Evolutionary conservation across 441 rosid genomes (phyloP).

Genomic region (Theobroma grandiflorum): DNA sequence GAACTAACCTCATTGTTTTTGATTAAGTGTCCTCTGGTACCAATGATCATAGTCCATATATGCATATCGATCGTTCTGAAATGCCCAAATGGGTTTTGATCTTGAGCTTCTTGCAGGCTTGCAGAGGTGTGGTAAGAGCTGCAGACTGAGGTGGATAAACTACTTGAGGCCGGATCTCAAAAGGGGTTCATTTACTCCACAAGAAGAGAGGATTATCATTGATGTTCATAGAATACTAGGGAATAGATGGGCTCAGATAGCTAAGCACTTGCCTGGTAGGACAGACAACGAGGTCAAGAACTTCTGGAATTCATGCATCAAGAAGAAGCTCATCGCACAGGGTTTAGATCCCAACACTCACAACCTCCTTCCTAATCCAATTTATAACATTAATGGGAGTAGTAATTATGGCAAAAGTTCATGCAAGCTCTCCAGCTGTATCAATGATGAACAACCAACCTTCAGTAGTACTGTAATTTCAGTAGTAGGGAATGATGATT

Average conservation of each 20-base stretch:
- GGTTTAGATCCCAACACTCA: constrained; percentile 63
- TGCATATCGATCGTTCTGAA: too few relatives aligned
- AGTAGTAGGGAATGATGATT: neutral
- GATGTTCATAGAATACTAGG: constrained; percentile 59
- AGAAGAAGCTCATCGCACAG: constrained; percentile 65
- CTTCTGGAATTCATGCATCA: constrained; percentile 64
- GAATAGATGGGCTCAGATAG: constrained; percentile 71
- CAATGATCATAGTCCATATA: too few relatives aligned
- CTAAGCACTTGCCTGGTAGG: constrained; percentile 67
- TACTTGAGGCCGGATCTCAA: constrained; percentile 66
- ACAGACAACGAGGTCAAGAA: constrained; percentile 71
- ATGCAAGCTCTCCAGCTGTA: too few relatives aligned
- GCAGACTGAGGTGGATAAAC: constrained; percentile 71
- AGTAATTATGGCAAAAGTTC: too few relatives aligned
- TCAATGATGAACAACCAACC: constrained; percentile 12
- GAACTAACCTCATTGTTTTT: neutral
- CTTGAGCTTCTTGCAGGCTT: constrained; percentile 32
- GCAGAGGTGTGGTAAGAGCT: constrained; percentile 67
- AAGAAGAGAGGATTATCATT: constrained; percentile 59
- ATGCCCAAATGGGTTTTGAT: too few relatives aligned
- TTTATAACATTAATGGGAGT: neutral
- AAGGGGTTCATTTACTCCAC: constrained; percentile 53
- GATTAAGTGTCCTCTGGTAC: too few relatives aligned
- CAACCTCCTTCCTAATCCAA: constrained; percentile 30
- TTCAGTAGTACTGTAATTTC: constrained; percentile 16